Evolutionary conservation across 169 alveolate species (phyloP), one percentile per base, ranked within the genome.

Genomic region (Babesia caballi): DNA sequence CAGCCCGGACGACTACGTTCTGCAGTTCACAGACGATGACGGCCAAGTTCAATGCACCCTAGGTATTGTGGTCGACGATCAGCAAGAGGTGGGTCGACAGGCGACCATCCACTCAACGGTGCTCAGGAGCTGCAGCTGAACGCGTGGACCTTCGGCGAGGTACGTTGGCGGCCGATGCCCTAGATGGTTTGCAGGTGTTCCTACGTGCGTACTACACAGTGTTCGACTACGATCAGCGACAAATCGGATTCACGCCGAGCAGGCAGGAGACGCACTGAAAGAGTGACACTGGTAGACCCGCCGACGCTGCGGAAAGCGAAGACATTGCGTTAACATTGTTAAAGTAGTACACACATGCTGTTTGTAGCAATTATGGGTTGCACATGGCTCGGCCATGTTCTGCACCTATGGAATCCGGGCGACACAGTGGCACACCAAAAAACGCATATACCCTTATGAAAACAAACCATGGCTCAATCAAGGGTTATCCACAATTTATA

Each of bases 1-100:
- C 17, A 67, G 82, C 8, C 93, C 93, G 15, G 63, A 88, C 44
- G 93, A 88, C 67, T 88, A 88, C 74, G 87, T 84, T n/a, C 60
- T 88, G 36, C 70, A 77, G 65, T 88, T 69, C 52, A 33, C 15
- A 19, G 85, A 59, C 36, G 50, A 60, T 30, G 61, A 76, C 40
- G 67, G 86, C 32, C 66, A 70, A 35, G 46, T 56, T 33, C 72
- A 65, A 33, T 88, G 93, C 51, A 65, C 80, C 27, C 50, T 88
- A 40, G 93, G 91, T 2, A 88, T 88, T 15, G 67, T 82, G 54
- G 74, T 81, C 1, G 93, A 88, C 58, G 88, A 88, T 49, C 89
- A 87, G 44, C 66, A 44, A n/a, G 90, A 83, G 44, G 92, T 78
- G 12, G 3, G 83, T 44, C n/a, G 32, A 9, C 6, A 2, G 7